Evolutionary conservation across 345 rosid genomes (phyloP).

Genomic region (Conringia planisiliqua): DNA sequence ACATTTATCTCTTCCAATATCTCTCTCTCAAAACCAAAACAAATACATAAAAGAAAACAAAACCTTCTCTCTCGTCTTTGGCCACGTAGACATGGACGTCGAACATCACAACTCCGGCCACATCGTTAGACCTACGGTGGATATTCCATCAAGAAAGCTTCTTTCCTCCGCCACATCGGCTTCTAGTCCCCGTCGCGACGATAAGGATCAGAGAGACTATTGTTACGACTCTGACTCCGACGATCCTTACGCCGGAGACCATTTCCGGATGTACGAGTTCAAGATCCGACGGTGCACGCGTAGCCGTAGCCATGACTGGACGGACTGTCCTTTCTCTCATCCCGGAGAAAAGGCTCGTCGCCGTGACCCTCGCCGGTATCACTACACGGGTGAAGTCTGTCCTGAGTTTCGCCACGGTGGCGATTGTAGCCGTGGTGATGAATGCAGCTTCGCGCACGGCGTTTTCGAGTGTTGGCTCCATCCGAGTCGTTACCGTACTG

Average conservation of each 20-base stretch:
- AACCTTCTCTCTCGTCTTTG: neutral
- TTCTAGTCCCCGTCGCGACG: slow-evolving; percentile 16
- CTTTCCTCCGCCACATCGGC: slow-evolving; percentile 26
- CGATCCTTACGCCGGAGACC: slow-evolving; percentile 71
- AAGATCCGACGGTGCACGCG: slow-evolving; percentile 86
- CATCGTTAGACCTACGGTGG: slow-evolving; percentile 39
- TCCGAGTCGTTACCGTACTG: slow-evolving; percentile 62
- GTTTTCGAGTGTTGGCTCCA: slow-evolving; percentile 86
- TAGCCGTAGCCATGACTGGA: slow-evolving; percentile 96
- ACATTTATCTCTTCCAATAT: slow-evolving; percentile 3
- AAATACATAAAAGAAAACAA: neutral
- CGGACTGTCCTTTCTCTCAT: slow-evolving; percentile 90
- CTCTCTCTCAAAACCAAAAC: neutral
- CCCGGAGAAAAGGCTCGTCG: slow-evolving; percentile 89
- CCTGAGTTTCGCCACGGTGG: slow-evolving; percentile 67
- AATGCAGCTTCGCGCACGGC: slow-evolving; percentile 65
- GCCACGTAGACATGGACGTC: slow-evolving; percentile 41
- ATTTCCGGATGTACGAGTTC: slow-evolving; percentile 91
- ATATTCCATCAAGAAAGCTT: slow-evolving; percentile 62
- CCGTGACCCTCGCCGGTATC: slow-evolving; percentile 64
- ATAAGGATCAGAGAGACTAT: slow-evolving; percentile 16
- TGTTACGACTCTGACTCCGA: slow-evolving; percentile 38
- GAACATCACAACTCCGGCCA: slow-evolving; percentile 47
- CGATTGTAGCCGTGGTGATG: slow-evolving; percentile 60
- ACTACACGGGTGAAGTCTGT: slow-evolving; percentile 67